These are phyloP conservation scores for Xylaria digitata DNA, from an alignment of 2,329 filamentous ascomycete genomes.

Conservation along the genomic window DNA sequence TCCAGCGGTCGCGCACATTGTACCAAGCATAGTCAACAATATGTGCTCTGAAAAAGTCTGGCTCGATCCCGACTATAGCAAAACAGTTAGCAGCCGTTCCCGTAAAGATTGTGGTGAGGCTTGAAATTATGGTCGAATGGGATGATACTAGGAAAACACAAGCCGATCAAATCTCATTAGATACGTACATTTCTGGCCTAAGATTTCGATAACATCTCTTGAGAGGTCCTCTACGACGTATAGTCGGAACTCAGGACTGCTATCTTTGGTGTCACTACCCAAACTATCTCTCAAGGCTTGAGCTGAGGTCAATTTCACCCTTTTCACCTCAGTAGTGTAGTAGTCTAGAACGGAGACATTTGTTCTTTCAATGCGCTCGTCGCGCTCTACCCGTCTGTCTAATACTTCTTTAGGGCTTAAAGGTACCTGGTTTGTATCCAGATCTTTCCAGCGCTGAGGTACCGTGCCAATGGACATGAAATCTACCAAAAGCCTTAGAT, in stretches of 20 bases:
- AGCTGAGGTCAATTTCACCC: conserved; percentile 3
- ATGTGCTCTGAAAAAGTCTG: conserved; percentile 44
- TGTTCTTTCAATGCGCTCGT: conserved; percentile 30
- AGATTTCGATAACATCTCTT: conserved; percentile 38
- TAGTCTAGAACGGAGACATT: conserved; percentile 37
- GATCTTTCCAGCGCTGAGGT: conserved; percentile 35
- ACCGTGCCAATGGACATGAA: conserved; percentile 42
- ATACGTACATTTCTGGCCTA: conserved; percentile 37
- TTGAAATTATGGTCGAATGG: not conserved
- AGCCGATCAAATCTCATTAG: not conserved
- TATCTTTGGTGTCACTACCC: not conserved
- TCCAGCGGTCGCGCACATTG: conserved; percentile 46
- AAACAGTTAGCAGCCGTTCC: not conserved
- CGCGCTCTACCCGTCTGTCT: conserved; percentile 15
- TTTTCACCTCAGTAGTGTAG: conserved; percentile 20
- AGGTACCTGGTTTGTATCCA: not conserved
- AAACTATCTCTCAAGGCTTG: conserved; percentile 12
- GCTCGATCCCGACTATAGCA: conserved; percentile 35
- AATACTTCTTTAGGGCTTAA: conserved; percentile 1
- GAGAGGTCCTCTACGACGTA: conserved; percentile 42
- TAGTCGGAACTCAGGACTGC: conserved; percentile 28
- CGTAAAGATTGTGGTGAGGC: not conserved
- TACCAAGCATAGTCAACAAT: conserved; percentile 45
- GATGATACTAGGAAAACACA: not conserved
- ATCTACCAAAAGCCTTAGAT: conserved; percentile 37